These are phyloP conservation scores for Ziziphus jujuba DNA, from an alignment of 306 rosid genomes.

Conservation along the genomic window DNA sequence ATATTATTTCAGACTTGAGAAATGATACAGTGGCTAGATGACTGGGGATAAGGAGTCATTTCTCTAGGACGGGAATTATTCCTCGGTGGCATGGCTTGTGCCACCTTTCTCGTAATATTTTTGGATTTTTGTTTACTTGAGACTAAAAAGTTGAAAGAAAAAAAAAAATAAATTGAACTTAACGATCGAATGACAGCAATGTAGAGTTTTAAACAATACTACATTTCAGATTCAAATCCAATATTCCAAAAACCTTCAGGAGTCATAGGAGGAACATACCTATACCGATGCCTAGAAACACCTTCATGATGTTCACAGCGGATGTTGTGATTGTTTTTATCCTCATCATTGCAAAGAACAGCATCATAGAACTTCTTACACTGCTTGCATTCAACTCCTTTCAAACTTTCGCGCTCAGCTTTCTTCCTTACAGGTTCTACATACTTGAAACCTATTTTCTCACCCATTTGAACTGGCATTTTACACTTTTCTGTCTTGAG, in stretches of 20 bases:
- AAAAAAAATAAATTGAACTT: too few species aligned
- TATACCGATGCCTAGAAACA: conserved; percentile 92
- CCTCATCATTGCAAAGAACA: conserved; percentile 65
- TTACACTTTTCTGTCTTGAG: conserved; percentile 41
- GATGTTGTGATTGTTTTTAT: conserved; percentile 43
- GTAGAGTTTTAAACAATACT: conserved; percentile 13
- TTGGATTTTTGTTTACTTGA: too few species aligned
- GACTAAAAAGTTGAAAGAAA: too few species aligned
- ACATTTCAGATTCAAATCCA: conserved; percentile 94
- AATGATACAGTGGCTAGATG: neutral
- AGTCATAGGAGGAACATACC: conserved; percentile 88
- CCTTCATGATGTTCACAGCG: conserved; percentile 96
- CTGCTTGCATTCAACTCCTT: conserved; percentile 93
- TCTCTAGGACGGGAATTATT: neutral
- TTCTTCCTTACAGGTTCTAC: conserved; percentile 88
- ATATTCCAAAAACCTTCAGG: conserved; percentile 99
- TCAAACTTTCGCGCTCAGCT: conserved; percentile 84
- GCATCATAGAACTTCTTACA: conserved; percentile 90
- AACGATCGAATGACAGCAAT: too few species aligned
- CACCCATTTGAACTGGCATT: conserved; percentile 35
- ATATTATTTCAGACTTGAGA: neutral
- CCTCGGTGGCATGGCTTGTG: neutral
- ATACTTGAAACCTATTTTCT: conserved; percentile 64
- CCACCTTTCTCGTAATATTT: neutral
- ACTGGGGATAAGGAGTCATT: neutral